Conservation (phyloP, 2,329 filamentous ascomycete genomes). For the Cercospora janseana region DNA sequence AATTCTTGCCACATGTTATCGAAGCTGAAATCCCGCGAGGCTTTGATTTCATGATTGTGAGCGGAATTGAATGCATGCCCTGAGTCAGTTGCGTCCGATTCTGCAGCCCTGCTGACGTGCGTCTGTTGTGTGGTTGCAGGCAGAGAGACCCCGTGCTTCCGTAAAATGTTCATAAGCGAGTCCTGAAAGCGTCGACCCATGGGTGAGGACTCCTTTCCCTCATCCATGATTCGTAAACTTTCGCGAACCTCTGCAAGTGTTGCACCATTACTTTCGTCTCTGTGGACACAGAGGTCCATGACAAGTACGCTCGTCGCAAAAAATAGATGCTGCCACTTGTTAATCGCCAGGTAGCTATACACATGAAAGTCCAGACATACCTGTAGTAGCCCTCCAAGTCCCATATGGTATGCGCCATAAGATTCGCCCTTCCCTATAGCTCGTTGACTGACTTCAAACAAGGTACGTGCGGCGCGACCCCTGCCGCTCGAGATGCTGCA, state of each 20-base stretch:
- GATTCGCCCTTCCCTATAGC: constrained; percentile 10
- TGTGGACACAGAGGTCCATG: constrained; percentile 34
- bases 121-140: constrained; percentile 5
- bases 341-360: too few species aligned
- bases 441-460: constrained; percentile 19
- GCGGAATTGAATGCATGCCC: neutral
- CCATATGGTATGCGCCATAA: constrained; percentile 1
- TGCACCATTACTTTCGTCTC: constrained; percentile 11
- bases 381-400: constrained; percentile 23
- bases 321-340: constrained; percentile 32
- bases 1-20: constrained; percentile 32
- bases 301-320: constrained; percentile 31
- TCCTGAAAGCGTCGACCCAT: constrained; percentile 26
- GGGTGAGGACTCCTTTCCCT: constrained; percentile 19
- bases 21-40: constrained; percentile 18
- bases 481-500: constrained; percentile 23
- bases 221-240: constrained; percentile 29
- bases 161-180: constrained; percentile 27
- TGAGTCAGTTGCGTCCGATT: neutral
- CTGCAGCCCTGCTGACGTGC: neutral
- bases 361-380: too few species aligned
- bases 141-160: constrained; percentile 30
- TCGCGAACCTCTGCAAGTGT: constrained; percentile 24
- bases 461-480: constrained; percentile 28
- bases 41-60: neutral